Conservation (phyloP, 495 filamentous ascomycete species). For the Acidomyces sp. region DNA sequence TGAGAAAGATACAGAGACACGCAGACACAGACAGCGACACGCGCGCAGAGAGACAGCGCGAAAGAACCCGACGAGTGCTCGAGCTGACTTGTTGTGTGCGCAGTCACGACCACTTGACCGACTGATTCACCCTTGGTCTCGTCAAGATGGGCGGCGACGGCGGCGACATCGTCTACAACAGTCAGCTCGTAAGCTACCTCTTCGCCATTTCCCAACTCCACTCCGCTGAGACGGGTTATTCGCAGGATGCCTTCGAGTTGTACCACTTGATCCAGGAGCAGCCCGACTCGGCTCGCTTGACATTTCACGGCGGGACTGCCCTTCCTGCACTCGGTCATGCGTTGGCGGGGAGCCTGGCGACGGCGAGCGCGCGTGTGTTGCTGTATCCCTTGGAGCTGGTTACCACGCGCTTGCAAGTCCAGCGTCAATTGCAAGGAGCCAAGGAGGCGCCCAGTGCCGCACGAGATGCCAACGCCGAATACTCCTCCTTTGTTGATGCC, state of each 20-base stretch:
- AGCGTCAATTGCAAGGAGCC: conserved; percentile 44
- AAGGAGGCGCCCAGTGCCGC: conserved; percentile 21
- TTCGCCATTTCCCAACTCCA: conserved; percentile 1
- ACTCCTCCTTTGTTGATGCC: conserved; percentile 53
- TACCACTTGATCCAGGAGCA: conserved; percentile 28
- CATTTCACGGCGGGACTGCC: conserved; percentile 26
- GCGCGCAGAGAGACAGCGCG: background rate
- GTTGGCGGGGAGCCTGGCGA: conserved; percentile 62
- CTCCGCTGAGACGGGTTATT: conserved; percentile 7
- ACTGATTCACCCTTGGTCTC: background rate
- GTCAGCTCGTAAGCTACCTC: conserved; percentile 8
- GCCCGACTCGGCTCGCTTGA: background rate
- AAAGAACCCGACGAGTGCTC: background rate
- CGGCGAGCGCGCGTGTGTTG: conserved; percentile 59
- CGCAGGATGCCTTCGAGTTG: conserved; percentile 28
- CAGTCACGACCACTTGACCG: background rate
- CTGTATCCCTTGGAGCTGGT: conserved; percentile 80
- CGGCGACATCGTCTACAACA: background rate
- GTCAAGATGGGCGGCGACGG: conserved; percentile 1
- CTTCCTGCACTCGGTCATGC: conserved; percentile 87
- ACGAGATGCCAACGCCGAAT: conserved; percentile 32
- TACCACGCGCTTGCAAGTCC: conserved; percentile 72
- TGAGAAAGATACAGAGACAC: no score
- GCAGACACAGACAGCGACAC: no score
- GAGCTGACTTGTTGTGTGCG: background rate